A percentile compares a stretch with the other conserved stretches of the same genome.
Conservation (phyloP, 805 yeast genomes). For the Metschnikowia gruessii region DNA sequence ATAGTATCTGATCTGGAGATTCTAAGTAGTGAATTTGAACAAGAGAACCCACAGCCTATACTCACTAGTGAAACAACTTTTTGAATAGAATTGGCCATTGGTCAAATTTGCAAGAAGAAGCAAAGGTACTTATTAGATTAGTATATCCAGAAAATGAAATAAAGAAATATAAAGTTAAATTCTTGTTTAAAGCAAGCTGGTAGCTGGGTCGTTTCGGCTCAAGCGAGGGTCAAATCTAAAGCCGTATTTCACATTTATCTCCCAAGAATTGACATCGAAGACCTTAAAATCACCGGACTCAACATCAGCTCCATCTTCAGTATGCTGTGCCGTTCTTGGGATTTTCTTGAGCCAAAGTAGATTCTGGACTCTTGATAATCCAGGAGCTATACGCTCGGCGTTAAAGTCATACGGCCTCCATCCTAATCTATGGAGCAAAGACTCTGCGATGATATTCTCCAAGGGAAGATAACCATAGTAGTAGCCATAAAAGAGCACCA, state of each 20-base stretch:
- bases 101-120: not conserved
- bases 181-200: slow-evolving; percentile 10
- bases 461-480: slow-evolving; percentile 43
- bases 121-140: not conserved
- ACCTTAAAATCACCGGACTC: slow-evolving; percentile 41
- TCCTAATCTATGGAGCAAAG: slow-evolving; percentile 36
- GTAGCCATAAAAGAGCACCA: slow-evolving; percentile 42
- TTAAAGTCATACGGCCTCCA: slow-evolving; percentile 39
- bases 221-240: slow-evolving; percentile 36
- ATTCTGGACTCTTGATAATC: not conserved
- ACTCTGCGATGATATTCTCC: slow-evolving; percentile 43
- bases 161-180: not conserved
- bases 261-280: slow-evolving; percentile 43
- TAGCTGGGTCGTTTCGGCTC: slow-evolving; percentile 31
- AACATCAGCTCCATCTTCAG: slow-evolving; percentile 10
- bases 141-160: slow-evolving; percentile 1
- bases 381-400: not conserved
- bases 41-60: slow-evolving; percentile 11
- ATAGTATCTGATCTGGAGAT: slow-evolving; percentile 17
- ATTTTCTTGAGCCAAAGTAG: slow-evolving; percentile 31
- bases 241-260: slow-evolving; percentile 36
- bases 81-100: not conserved
- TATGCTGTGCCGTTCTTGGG: slow-evolving; percentile 11
- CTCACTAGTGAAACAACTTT: slow-evolving; percentile 7
- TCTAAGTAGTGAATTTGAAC: slow-evolving; percentile 19